Conservation (phyloP, 495 filamentous ascomycete genomes). For the Neurospora hispaniola region DNA sequence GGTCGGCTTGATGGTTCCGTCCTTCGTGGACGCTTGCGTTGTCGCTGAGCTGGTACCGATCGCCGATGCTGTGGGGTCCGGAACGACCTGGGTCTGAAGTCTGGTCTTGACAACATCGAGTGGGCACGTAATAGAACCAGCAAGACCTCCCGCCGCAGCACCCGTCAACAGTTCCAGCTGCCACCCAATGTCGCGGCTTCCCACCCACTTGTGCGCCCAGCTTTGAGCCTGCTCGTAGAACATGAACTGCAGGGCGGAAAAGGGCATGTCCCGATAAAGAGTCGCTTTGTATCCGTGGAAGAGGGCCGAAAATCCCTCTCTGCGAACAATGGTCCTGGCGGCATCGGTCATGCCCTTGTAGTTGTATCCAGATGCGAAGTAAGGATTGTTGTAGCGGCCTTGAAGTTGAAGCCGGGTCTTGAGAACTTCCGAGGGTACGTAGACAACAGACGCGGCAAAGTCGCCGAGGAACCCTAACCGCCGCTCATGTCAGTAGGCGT, state of each 20-base stretch:
- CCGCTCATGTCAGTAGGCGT: conserved; percentile 13
- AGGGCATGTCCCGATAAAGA: conserved; percentile 87
- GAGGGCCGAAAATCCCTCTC: conserved; percentile 73
- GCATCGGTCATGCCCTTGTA: conserved; percentile 75
- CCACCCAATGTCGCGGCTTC: conserved; percentile 68
- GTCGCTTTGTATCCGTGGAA: conserved; percentile 95
- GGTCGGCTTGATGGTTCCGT: conserved; percentile 8
- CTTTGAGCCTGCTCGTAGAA: conserved; percentile 93
- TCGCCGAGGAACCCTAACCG: conserved; percentile 74
- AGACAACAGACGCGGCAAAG: conserved; percentile 80
- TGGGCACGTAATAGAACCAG: conserved; percentile 88
- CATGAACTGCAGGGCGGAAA: conserved; percentile 90
- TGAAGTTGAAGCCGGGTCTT: conserved; percentile 94
- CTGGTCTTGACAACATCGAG: conserved; percentile 96
- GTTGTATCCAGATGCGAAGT: conserved; percentile 88
- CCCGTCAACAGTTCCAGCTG: conserved; percentile 81
- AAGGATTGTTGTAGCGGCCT: conserved; percentile 88
- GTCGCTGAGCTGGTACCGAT: background rate
- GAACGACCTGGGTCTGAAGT: conserved; percentile 86
- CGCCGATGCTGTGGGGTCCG: conserved; percentile 9
- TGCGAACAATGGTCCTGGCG: conserved; percentile 65
- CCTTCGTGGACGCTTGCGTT: conserved; percentile 4
- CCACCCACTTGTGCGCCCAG: conserved; percentile 61
- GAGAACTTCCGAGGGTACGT: conserved; percentile 92
- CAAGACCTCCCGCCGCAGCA: conserved; percentile 84